Base-by-base conservation (phyloP, 345 rosid genomes). In the Hibiscus trionum region DNA sequence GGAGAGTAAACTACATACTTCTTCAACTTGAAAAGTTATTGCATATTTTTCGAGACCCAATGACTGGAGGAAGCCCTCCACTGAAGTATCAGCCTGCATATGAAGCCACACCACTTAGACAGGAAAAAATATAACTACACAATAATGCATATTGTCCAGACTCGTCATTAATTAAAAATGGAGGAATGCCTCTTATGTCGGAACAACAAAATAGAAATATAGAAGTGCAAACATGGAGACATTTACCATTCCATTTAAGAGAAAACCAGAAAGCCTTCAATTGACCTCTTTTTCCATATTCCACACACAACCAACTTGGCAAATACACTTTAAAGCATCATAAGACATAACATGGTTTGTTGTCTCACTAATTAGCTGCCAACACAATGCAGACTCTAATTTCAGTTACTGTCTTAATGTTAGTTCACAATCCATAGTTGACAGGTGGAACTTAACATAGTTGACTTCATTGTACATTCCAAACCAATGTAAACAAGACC, bases 21-120 rank as follows among this genome's bases (percentile, higher is more conserved):
- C 99, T 83, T 95, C 99, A 57, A 88, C 99, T 79, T 92, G 97
- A 79, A 95, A 95, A 70, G 90, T 86, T 61, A 93, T 92, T 0
- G 88, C 82, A 77, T 95, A 95, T 63, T 92, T 95, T 77, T 92
- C 98, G 9, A 95, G 91, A 76, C 91, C 94, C 84, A 95, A 70
- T 6, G 98, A 95, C 74, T 78, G 89, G 79, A 95, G 82, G 77
- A 95, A 95, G 77, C 83, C 78, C 75, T 92, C 98, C 72, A 95
- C 86, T 10, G 92, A 83, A 27, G 78, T 67, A 73, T 83, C 92
- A 65, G 78, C 88, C 98, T 95, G 94, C 84, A 80, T n/a, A 47
- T 77, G 77, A 77, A 72, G 66, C 11, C 24, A 26, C 16, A 44
- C 3, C 1, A 37, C 47, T 77, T 69, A 76, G 82, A 24, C 15